Evolutionary conservation across 306 rosid genomes (phyloP).

Genomic region (Dryas octopetala): DNA sequence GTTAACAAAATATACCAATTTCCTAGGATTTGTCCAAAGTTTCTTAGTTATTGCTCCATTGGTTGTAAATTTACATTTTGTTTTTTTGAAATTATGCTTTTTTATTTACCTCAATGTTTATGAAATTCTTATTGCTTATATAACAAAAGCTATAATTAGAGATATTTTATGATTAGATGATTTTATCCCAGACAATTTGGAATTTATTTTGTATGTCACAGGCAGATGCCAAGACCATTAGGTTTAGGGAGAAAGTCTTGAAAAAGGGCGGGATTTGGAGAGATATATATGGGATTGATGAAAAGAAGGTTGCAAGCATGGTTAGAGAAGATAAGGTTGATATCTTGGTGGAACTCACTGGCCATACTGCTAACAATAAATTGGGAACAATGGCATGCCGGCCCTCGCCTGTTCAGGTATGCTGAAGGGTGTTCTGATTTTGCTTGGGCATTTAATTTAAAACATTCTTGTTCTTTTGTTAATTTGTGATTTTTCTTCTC

Average conservation of each 20-base stretch:
- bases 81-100: background rate
- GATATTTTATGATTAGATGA: background rate
- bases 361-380: conserved; percentile 97
- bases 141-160: background rate
- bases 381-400: conserved; percentile 98
- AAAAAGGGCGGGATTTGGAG: conserved; percentile 91
- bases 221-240: conserved; percentile 93
- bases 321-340: conserved; percentile 93
- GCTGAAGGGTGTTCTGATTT: conserved; percentile 10
- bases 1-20: background rate
- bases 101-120: background rate
- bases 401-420: conserved; percentile 90
- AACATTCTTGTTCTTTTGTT: background rate
- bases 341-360: conserved; percentile 94
- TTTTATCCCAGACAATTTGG: background rate
- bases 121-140: background rate
- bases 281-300: conserved; percentile 91
- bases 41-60: background rate
- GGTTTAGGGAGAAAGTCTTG: conserved; percentile 81
- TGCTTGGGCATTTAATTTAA: background rate
- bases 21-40: background rate
- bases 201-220: conserved; percentile 42
- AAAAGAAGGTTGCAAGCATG: conserved; percentile 84
- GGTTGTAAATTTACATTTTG: background rate
- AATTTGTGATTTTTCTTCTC: background rate